Base-by-base conservation (phyloP, 352 stramenopile species). In the Phytopythium litorale region DNA sequence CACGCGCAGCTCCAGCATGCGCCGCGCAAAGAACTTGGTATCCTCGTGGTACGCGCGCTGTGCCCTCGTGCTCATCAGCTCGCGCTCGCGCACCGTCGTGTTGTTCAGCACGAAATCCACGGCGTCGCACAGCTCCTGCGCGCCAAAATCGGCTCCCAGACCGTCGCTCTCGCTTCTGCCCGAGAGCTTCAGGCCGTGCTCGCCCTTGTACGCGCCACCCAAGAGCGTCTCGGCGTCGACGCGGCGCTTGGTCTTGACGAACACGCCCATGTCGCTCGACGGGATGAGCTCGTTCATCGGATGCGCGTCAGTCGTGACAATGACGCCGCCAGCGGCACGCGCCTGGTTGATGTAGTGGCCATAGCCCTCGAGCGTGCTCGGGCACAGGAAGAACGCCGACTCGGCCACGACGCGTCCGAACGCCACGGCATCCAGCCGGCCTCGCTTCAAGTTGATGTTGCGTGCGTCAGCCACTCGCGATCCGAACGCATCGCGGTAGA, bases 311-410 rank as follows among this genome's bases (percentile, higher is more conserved):
- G 78, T 77, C 3, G 78, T 75, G 37, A 88, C 38, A 23, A 88
- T 67, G 6, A 85, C 54, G 3, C 65, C 74, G 15, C 76, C 70
- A 4, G 73, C 63, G 6, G 78, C 78, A 0, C 76, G 68, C 33
- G 74, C 78, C 43, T 88, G 78, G 65, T 88, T 88, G 55, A 88
- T 85, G 65, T 88, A 88, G 65, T 88, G 78, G 32, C 78, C 79
- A 52, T 84, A 89, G 19, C 80, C 80, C 67, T 89, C 80, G 66
- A 74, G 76, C 6, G 63, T 40, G 51, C 80, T 89, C 45, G 80
- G 62, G 43, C 80, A 89, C 43, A 89, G 64, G 40, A 87, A 73
- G 48, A 76, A 80, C 7, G 69, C 48, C 4, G 73, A 58, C 35
- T 87, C 68, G 3, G 74, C 73, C 37, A 86, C 67, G 7, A 78